Base-by-base conservation (phyloP, 306 rosid species). In the Cucumis melo region DNA sequence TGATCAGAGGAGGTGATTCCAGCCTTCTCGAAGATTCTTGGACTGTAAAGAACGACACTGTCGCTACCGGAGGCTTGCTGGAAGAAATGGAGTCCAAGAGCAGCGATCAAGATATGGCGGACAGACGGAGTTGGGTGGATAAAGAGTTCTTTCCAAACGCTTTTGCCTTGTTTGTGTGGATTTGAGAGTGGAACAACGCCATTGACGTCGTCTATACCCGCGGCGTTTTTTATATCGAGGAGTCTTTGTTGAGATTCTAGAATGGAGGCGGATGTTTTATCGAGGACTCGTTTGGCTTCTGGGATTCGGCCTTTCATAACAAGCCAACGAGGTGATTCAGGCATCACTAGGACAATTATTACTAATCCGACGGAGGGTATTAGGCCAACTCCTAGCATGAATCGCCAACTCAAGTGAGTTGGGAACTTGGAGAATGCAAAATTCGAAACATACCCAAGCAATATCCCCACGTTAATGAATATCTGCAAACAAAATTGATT, bases 241-340 rank as follows among this genome's bases (percentile, higher is more conserved):
- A 93, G 56, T 15, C 94, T 78, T 1, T 74, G 66, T 2, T 64
- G 80, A 14, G 98, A 91, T 23, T 93, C 96, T 75, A 91, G 87
- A 2, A 21, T 58, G 27, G 88, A 81, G 68, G 87, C 90, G 0
- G 96, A 91, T 68, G 90, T 90, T 83, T 80, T 86, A 78, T 88
- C 77, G 0, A 93, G 93, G 53, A 90, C 97, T 60, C 38, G 75
- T 23, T 0, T 86, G 2, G 97, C 96, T 0, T 91, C 96, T 1
- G 86, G 90, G 1, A 93, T 82, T 19, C 91, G 90, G 5, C 98
- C 98, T 29, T 80, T 84, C 96, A 93, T 89, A 5, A 93, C 89
- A 0, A 93, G 90, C 98, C 98, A 93, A 0, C 97, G 82, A 1
- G 98, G 98, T 0, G 97, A 93, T 75, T 93, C 98, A 0, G 98